Conservation (phyloP, 2,329 filamentous ascomycete species). For the Cladosporium sphaerospermum region DNA sequence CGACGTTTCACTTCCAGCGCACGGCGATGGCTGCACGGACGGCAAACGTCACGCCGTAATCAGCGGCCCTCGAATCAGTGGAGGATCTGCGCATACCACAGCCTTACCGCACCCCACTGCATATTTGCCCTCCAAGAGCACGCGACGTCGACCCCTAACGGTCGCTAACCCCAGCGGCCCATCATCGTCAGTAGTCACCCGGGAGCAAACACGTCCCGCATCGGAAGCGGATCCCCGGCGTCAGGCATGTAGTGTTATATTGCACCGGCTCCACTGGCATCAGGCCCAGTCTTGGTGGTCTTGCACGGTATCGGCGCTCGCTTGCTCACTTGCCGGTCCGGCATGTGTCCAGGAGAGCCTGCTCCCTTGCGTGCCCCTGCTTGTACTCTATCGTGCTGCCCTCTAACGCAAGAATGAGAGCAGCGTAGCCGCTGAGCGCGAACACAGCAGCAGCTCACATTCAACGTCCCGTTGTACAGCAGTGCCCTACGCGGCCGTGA, state of each 20-base stretch:
- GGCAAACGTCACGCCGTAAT: not conserved
- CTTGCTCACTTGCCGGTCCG: slow-evolving; percentile 2
- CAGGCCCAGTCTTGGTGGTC: not conserved
- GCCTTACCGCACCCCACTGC: not conserved
- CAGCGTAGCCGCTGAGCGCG: not conserved
- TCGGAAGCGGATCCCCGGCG: slow-evolving; percentile 4
- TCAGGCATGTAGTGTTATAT: slow-evolving; percentile 7
- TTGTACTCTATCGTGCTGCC: not conserved
- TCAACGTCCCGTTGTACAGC: not conserved
- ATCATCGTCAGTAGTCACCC: slow-evolving; percentile 1
- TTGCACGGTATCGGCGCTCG: slow-evolving; percentile 3
- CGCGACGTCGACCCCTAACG: not conserved
- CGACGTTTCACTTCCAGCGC: slow-evolving; percentile 3
- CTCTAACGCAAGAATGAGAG: slow-evolving; percentile 9
- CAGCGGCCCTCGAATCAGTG: slow-evolving; percentile 2
- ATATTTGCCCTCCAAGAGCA: not conserved
- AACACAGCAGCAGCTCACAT: slow-evolving; percentile 7
- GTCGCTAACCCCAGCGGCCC: slow-evolving; percentile 3
- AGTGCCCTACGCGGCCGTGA: not conserved
- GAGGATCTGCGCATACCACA: slow-evolving; percentile 1
- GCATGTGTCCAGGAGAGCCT: not conserved
- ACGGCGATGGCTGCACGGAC: slow-evolving; percentile 1
- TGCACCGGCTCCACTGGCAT: not conserved
- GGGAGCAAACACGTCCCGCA: slow-evolving; percentile 8
- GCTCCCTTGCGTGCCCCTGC: slow-evolving; percentile 7